Conservation (phyloP, 176 grass and related monocot species). For the Raddia distichophylla region DNA sequence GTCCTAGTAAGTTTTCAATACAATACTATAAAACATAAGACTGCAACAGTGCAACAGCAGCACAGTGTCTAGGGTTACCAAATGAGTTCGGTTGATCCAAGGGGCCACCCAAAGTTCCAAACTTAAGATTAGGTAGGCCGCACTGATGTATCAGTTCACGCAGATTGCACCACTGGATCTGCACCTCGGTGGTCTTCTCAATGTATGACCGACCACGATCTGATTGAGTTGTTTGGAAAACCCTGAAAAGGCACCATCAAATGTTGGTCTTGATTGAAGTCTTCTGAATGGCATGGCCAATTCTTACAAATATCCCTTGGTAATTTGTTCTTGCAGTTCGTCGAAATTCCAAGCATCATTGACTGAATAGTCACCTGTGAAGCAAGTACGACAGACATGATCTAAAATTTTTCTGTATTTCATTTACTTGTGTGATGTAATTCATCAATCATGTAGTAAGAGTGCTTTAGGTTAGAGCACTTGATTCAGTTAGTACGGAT, state of each 20-base stretch:
- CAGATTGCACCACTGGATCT: neutral
- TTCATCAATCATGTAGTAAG: neutral
- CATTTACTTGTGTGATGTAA: neutral
- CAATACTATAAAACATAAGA: neutral
- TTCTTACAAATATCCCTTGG: constrained; percentile 75
- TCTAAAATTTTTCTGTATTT: neutral
- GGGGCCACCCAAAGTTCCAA: neutral
- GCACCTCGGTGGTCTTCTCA: neutral
- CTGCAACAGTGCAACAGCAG: neutral
- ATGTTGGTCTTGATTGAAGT: neutral
- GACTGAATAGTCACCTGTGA: constrained; percentile 76
- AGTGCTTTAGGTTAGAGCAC: neutral
- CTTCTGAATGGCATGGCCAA: neutral
- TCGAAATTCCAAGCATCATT: constrained; percentile 81
- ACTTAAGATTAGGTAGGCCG: neutral
- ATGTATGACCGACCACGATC: neutral
- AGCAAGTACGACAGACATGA: neutral
- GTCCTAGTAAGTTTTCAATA: neutral
- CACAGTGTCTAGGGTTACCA: neutral
- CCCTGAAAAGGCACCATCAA: neutral
- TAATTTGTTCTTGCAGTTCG: constrained; percentile 75
- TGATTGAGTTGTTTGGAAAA: neutral
- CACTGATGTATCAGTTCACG: neutral
- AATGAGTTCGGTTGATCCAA: neutral
- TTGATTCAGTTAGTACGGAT: neutral